These are phyloP conservation scores for Candida patagonica DNA, from an alignment of 805 yeast species.

Conservation along the genomic window DNA sequence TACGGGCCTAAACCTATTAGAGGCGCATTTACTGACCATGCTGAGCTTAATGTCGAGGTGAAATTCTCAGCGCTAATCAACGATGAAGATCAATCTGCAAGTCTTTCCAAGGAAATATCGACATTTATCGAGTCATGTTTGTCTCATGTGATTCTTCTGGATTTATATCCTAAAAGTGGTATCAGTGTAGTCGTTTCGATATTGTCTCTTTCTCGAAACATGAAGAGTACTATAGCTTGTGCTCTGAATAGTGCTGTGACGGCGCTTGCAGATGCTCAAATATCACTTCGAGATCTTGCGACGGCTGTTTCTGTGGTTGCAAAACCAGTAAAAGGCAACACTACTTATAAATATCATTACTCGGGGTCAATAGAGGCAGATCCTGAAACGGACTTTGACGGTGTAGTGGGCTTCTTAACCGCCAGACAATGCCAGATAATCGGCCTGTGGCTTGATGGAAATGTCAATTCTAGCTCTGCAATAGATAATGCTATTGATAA, in stretches of 20 bases:
- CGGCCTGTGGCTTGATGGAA: conserved; percentile 43
- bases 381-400: conserved; percentile 20
- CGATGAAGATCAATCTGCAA: conserved; percentile 23
- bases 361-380: not conserved
- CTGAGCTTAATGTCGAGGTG: conserved; percentile 53
- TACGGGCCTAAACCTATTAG: conserved; percentile 86
- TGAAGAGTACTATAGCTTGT: conserved; percentile 34
- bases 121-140: conserved; percentile 44
- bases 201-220: conserved; percentile 37
- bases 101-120: conserved; percentile 30
- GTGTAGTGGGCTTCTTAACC: conserved; percentile 40
- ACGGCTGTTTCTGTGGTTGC: conserved; percentile 31
- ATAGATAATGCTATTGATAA: conserved; percentile 18
- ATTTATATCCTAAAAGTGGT: conserved; percentile 82
- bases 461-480: conserved; percentile 11
- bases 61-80: conserved; percentile 34
- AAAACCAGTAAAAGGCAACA: not conserved
- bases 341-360: not conserved
- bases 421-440: conserved; percentile 42
- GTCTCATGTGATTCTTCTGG: conserved; percentile 45
- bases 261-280: conserved; percentile 78
- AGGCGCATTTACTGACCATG: conserved; percentile 60
- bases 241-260: conserved; percentile 55
- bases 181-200: conserved; percentile 70
- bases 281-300: conserved; percentile 70